phyloP scores from a whole-genome alignment of 1,139 yeast species.

The Scheffersomyces illinoinensis region DNA sequence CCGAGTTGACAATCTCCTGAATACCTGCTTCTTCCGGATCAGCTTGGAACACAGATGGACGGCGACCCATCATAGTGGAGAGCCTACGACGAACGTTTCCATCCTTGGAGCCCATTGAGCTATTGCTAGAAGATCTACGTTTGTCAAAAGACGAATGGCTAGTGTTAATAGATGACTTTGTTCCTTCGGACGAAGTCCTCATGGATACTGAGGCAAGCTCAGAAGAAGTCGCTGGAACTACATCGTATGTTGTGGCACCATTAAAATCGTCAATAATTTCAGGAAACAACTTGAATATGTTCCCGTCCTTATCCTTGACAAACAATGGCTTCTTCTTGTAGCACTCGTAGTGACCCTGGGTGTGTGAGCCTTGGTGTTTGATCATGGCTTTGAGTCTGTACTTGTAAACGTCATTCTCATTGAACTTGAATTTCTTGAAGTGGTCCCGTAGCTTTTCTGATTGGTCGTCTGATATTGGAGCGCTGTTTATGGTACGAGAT shows the following conservation, averaged over 20 bases:
- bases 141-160: not conserved
- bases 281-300: constrained; percentile 49
- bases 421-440: constrained; percentile 43
- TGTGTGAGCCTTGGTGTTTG: constrained; percentile 86
- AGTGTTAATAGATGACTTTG: not conserved
- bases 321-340: constrained; percentile 68
- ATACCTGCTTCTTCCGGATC: constrained; percentile 36
- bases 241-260: constrained; percentile 6
- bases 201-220: constrained; percentile 1
- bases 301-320: constrained; percentile 51
- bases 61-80: constrained; percentile 45
- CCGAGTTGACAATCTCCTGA: constrained; percentile 43
- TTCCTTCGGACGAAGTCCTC: not conserved
- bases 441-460: constrained; percentile 38
- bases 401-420: constrained; percentile 45
- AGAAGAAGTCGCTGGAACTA: not conserved
- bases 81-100: constrained; percentile 35
- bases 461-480: constrained; percentile 44
- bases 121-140: not conserved
- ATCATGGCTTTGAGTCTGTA: constrained; percentile 73
- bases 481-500: constrained; percentile 32
- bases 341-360: constrained; percentile 88
- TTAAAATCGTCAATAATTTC: constrained; percentile 35
- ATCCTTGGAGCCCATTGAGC: constrained; percentile 8
- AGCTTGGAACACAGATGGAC: constrained; percentile 46